Conservation (phyloP, 805 yeast species). For the Blastobotrys americana region DNA sequence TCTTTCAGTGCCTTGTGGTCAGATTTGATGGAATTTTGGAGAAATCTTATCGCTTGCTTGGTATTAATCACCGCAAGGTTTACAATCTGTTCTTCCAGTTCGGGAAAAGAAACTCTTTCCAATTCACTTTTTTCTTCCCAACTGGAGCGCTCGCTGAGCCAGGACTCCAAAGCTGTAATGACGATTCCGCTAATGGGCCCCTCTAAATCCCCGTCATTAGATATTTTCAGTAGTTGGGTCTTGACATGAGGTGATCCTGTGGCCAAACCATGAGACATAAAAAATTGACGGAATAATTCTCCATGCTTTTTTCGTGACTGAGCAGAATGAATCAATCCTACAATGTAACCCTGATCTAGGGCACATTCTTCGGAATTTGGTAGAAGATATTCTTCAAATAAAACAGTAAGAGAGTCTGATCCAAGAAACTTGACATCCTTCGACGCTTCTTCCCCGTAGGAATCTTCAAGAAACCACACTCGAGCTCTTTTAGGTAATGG, state of each 20-base stretch:
- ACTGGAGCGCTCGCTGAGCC: slow-evolving; percentile 39
- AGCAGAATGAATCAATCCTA: slow-evolving; percentile 14
- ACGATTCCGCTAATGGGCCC: slow-evolving; percentile 18
- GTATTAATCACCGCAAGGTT: slow-evolving; percentile 58
- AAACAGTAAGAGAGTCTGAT: slow-evolving; percentile 53
- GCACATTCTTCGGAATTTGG: slow-evolving; percentile 37
- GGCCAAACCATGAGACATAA: slow-evolving; percentile 58
- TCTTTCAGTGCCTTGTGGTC: slow-evolving; percentile 28
- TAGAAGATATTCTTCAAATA: slow-evolving; percentile 36
- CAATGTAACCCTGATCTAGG: slow-evolving; percentile 45
- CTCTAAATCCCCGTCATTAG: slow-evolving; percentile 33
- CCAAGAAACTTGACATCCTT: slow-evolving; percentile 46
- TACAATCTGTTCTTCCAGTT: slow-evolving; percentile 52
- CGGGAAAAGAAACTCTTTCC: slow-evolving; percentile 44
- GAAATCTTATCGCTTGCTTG: slow-evolving; percentile 54
- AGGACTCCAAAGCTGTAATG: slow-evolving; percentile 38
- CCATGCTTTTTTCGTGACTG: slow-evolving; percentile 14
- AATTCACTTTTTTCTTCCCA: slow-evolving; percentile 41
- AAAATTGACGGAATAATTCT: slow-evolving; percentile 42
- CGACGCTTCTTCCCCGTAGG: slow-evolving; percentile 49
- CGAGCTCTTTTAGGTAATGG: slow-evolving; percentile 14
- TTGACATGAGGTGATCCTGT: slow-evolving; percentile 52
- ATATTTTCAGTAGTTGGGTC: slow-evolving; percentile 39
- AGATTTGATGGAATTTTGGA: slow-evolving; percentile 47
- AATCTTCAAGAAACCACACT: slow-evolving; percentile 30